A percentile compares a stretch with the other conserved stretches of the same genome.
Evolutionary conservation across 2,329 filamentous ascomycete genomes (phyloP).

Genomic region (Lecanoromycetidae sp.): DNA sequence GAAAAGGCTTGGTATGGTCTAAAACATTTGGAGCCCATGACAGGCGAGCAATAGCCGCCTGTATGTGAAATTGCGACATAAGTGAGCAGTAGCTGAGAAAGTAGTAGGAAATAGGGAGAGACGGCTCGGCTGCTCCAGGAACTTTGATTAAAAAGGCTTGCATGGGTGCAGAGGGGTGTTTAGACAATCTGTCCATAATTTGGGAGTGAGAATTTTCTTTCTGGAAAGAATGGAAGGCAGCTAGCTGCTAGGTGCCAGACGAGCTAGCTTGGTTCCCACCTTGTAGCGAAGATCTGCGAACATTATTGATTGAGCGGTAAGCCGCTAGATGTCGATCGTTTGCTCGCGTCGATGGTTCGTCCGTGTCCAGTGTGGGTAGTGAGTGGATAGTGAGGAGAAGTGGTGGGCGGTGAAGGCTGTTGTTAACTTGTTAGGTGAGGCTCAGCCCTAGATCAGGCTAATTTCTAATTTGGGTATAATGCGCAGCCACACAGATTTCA

Average conservation of each 20-base stretch:
- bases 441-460: not conserved
- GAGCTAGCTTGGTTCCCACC: not conserved
- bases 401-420: not conserved
- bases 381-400: not conserved
- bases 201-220: not conserved
- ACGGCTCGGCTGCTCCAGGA: not conserved
- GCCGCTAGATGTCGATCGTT: slow-evolving; percentile 1
- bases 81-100: not conserved
- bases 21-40: not conserved
- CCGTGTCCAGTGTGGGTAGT: not conserved
- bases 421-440: not conserved
- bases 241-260: too few relatives aligned
- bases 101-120: not conserved
- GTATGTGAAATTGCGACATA: slow-evolving; percentile 3
- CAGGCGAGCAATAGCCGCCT: not conserved
- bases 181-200: not conserved
- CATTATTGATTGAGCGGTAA: not conserved
- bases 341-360: not conserved
- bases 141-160: not conserved
- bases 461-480: not conserved
- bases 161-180: not conserved
- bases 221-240: not conserved
- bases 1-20: not conserved
- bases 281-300: not conserved
- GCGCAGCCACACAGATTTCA: slow-evolving; percentile 7